phyloP scores from a whole-genome alignment of 768 basidiomycete genomes.

The Russula earlei region DNA sequence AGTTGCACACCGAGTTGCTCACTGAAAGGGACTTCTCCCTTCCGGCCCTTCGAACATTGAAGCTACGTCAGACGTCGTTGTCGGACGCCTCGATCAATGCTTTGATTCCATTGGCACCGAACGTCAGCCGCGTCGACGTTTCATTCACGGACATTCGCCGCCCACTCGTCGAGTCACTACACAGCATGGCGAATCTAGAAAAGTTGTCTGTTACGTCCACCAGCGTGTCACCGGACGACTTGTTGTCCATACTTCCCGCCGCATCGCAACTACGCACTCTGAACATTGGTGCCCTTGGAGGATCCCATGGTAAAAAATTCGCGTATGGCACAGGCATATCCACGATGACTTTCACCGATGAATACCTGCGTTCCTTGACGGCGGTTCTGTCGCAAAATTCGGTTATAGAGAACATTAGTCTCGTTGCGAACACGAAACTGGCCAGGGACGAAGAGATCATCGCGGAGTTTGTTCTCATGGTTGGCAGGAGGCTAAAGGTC shows the following conservation, averaged over 20 bases:
- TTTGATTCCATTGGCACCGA: slow-evolving; percentile 39
- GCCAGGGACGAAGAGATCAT: slow-evolving; percentile 34
- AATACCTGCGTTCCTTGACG: slow-evolving; percentile 36
- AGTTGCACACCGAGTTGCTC: slow-evolving; percentile 29
- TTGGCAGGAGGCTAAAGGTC: slow-evolving; percentile 39
- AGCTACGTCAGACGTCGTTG: slow-evolving; percentile 46
- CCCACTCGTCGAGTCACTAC: slow-evolving; percentile 19
- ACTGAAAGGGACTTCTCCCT: slow-evolving; percentile 25
- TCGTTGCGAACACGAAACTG: slow-evolving; percentile 57
- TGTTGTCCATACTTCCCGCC: slow-evolving; percentile 32
- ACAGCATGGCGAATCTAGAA: slow-evolving; percentile 30
- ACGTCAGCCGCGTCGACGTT: slow-evolving; percentile 46
- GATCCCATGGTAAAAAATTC: slow-evolving; percentile 26
- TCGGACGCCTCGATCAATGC: slow-evolving; percentile 39
- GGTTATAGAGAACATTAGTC: slow-evolving; percentile 42
- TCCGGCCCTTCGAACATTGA: slow-evolving; percentile 40
- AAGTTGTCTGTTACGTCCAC: slow-evolving; percentile 62
- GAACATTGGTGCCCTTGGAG: slow-evolving; percentile 50
- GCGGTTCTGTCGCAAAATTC: slow-evolving; percentile 29
- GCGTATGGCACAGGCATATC: slow-evolving; percentile 36
- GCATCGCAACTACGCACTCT: slow-evolving; percentile 40
- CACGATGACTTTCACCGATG: slow-evolving; percentile 49
- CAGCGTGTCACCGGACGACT: slow-evolving; percentile 30
- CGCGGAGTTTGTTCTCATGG: slow-evolving; percentile 36
- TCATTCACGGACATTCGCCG: slow-evolving; percentile 53